Evolutionary conservation across 2,329 filamentous ascomycete genomes (phyloP).

Genomic region (Dactylellina sp.): DNA sequence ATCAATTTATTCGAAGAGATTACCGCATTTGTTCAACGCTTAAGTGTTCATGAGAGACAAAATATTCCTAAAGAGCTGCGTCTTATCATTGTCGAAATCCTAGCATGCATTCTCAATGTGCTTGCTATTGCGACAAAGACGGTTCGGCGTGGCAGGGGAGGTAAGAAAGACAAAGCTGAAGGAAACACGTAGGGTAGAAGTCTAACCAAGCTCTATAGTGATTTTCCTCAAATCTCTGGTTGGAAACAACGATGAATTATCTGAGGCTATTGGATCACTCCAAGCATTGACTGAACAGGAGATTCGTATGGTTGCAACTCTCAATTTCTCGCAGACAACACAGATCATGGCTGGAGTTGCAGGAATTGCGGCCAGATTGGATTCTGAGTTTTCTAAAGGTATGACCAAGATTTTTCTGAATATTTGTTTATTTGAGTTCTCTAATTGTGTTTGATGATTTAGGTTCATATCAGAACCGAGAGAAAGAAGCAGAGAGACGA

Average conservation of each 20-base stretch:
- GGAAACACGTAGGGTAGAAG: not conserved
- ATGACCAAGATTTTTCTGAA: not conserved
- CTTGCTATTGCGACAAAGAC: constrained; percentile 12
- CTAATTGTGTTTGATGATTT: not conserved
- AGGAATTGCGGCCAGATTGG: constrained; percentile 8
- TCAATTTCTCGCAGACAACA: constrained; percentile 14
- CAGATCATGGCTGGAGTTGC: constrained; percentile 12
- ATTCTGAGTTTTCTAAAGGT: constrained; percentile 9
- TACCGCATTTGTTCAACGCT: constrained; percentile 5
- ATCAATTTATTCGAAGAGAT: constrained; percentile 5
- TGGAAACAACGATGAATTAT: not conserved
- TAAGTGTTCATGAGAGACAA: constrained; percentile 4
- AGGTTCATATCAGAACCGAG: not conserved
- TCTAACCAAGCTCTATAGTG: not conserved
- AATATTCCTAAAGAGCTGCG: constrained; percentile 7
- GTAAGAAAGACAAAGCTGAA: not conserved
- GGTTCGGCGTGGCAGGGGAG: constrained; percentile 9
- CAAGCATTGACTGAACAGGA: constrained; percentile 5
- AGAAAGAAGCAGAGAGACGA: not conserved
- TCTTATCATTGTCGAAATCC: constrained; percentile 10
- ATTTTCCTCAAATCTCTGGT: constrained; percentile 7
- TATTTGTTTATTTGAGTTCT: not conserved
- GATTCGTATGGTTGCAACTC: constrained; percentile 11
- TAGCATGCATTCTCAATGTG: constrained; percentile 8
- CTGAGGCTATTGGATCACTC: not conserved